phyloP scores from a whole-genome alignment of 176 grass and related monocot genomes.

The Carex scoparia region DNA sequence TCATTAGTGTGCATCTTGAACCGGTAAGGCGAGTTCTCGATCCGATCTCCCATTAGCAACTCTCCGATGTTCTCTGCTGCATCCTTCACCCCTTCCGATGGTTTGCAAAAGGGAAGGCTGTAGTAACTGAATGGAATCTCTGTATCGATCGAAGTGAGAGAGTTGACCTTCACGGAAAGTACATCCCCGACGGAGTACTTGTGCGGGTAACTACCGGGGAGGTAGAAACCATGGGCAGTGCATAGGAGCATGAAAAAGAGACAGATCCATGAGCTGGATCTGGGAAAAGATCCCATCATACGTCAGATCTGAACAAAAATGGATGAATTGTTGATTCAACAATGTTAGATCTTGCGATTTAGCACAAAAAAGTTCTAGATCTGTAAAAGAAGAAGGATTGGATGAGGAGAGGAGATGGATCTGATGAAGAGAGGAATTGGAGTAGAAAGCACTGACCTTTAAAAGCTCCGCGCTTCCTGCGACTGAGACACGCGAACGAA shows the following conservation, averaged over 20 bases:
- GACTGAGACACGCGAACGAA: no score
- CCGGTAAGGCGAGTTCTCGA: constrained; percentile 43
- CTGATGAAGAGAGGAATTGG: no score
- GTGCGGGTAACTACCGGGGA: constrained; percentile 43
- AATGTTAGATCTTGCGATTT: constrained; percentile 13
- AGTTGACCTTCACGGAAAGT: constrained; percentile 45
- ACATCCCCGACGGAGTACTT: constrained; percentile 13
- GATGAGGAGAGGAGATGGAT: not conserved
- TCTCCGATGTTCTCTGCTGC: constrained; percentile 48
- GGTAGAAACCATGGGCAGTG: constrained; percentile 34
- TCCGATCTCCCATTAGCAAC: constrained; percentile 41
- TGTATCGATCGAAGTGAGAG: constrained; percentile 42
- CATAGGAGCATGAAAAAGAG: not conserved
- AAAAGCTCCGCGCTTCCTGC: no score
- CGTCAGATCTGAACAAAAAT: constrained; percentile 19
- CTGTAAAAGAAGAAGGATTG: not conserved
- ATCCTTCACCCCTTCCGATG: constrained; percentile 35
- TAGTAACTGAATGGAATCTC: constrained; percentile 51
- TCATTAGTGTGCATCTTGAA: constrained; percentile 44
- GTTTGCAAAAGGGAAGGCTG: constrained; percentile 42
- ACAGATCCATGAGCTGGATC: constrained; percentile 26
- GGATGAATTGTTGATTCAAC: no score
- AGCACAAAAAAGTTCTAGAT: not conserved
- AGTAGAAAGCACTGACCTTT: no score
- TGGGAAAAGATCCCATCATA: constrained; percentile 19